A percentile compares a stretch with the other conserved stretches of the same genome.
Evolutionary conservation across 805 yeast genomes (phyloP).

Genomic region (Wickerhamiella galacta): DNA sequence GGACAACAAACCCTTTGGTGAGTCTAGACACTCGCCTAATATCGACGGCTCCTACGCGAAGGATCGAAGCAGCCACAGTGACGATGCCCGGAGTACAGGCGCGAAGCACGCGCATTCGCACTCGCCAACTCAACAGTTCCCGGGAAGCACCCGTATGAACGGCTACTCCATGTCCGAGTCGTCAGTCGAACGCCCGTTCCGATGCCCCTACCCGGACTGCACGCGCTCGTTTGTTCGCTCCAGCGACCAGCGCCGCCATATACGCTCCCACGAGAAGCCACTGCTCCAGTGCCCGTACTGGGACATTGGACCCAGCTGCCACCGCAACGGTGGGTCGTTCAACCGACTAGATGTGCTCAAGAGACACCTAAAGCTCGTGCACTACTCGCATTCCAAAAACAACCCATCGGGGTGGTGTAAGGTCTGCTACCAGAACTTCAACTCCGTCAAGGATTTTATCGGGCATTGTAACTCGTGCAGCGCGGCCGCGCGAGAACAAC

Average conservation of each 20-base stretch:
- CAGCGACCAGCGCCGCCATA: constrained; percentile 52
- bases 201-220: constrained; percentile 30
- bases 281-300: constrained; percentile 59
- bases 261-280: constrained; percentile 50
- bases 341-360: constrained; percentile 59
- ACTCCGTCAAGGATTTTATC: constrained; percentile 37
- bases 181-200: constrained; percentile 14
- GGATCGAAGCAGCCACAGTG: no score
- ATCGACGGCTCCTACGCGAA: no score
- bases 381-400: constrained; percentile 33
- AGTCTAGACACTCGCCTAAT: no score
- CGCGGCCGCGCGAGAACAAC: no score
- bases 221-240: constrained; percentile 56
- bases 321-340: constrained; percentile 61
- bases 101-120: no score
- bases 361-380: constrained; percentile 54
- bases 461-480: constrained; percentile 56
- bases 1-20: no score
- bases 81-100: no score
- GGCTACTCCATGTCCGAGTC: no score
- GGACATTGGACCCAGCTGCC: constrained; percentile 53
- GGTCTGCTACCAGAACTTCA: constrained; percentile 42
- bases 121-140: no score
- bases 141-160: no score
- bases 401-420: constrained; percentile 55